Base-by-base conservation (phyloP, 2,329 filamentous ascomycete genomes). In the Coleophoma eucalyptorum region DNA sequence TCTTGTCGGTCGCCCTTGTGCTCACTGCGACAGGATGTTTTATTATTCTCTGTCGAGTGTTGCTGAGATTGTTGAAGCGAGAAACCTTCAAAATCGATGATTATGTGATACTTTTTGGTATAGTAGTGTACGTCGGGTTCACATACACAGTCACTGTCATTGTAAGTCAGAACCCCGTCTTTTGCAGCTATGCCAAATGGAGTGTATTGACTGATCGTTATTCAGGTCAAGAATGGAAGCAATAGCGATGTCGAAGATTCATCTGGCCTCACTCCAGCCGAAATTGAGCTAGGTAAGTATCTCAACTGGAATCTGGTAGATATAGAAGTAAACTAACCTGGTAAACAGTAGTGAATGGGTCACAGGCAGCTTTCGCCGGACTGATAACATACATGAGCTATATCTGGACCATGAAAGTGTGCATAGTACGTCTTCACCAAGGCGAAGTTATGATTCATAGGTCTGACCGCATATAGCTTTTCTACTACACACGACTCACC, bases 351-450 rank as follows among this genome's bases (percentile, higher is more conserved):
- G 44, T 46, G 2, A 13, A 56, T 16, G 60, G 55, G 10, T 58
- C 53, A 2, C 53, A 57, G 41, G 54, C 52, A 18, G 20, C 56
- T 5, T 40, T 62, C 11, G 34, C 57, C 20, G 55, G 52, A 11
- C 52, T 55, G n/a, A 12, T 50, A 7, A 50, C 54, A 31, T 57
- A 57, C 37, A n/a, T 57, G 12, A 52, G 53, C 3, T 64, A 58
- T 43, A 51, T 62, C 8, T 64, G 61, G 61, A 37, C 33, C 15
- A 33, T 61, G 46, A 62, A 64, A 49, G 49, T 26, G 13, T 64
- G 61, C 47, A 52, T 64, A 40, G 60, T 62, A 26, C 15, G 46
- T 42, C 5, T 52, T 37, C 13, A 15, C 11, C n/a, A 2, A 11
- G 13, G 7, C 31, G 19, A 21, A 31, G 5, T n/a, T 33, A 21